A percentile compares a stretch with the other conserved stretches of the same genome.
Conservation (phyloP, 1,139 yeast species). For the Kodamaea anthophila region DNA sequence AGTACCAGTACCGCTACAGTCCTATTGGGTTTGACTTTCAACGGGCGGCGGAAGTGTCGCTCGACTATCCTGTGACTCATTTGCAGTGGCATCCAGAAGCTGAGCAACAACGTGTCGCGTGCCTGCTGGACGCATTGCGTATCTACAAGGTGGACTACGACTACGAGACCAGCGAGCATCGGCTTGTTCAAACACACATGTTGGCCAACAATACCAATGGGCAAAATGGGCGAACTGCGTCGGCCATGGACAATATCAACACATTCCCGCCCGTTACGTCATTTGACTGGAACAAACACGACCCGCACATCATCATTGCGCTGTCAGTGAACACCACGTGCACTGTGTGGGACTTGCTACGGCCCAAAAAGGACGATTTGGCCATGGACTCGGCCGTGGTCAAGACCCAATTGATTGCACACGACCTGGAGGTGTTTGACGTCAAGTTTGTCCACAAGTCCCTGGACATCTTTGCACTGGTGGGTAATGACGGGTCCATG, state of each 20-base stretch:
- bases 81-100: constrained; percentile 67
- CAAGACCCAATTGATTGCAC: constrained; percentile 91
- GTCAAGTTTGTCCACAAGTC: constrained; percentile 77
- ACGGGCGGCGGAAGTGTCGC: constrained; percentile 45
- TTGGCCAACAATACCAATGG: constrained; percentile 35
- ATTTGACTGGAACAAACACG: constrained; percentile 84
- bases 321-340: constrained; percentile 94
- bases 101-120: constrained; percentile 44
- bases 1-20: constrained; percentile 3
- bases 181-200: constrained; percentile 34
- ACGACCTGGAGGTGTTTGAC: constrained; percentile 91
- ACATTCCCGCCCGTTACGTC: constrained; percentile 81
- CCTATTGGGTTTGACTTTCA: constrained; percentile 38
- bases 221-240: constrained; percentile 6
- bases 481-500: constrained; percentile 94
- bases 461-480: constrained; percentile 80
- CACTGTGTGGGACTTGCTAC: constrained; percentile 83
- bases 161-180: constrained; percentile 25
- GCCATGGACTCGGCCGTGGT: constrained; percentile 60
- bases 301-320: constrained; percentile 69
- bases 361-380: constrained; percentile 20
- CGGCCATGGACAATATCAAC: constrained; percentile 29
- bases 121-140: constrained; percentile 67
- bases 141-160: constrained; percentile 47
- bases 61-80: constrained; percentile 64